These are phyloP conservation scores for Colletotrichum liriopes DNA, from an alignment of 2,329 filamentous ascomycete species.

Conservation along the genomic window DNA sequence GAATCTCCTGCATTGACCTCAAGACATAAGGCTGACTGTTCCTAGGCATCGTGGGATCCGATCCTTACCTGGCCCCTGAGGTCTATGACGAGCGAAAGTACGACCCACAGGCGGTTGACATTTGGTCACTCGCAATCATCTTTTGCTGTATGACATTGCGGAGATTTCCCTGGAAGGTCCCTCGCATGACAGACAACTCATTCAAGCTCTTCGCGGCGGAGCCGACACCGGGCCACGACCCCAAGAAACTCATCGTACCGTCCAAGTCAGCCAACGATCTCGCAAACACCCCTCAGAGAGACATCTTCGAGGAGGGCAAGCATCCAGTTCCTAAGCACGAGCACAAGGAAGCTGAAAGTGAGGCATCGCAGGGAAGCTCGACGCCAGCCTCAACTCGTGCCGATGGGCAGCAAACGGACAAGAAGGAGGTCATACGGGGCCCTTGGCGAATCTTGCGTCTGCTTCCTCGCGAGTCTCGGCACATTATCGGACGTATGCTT, in stretches of 20 bases:
- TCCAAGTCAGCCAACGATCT: conserved; percentile 63
- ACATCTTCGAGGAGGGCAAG: conserved; percentile 55
- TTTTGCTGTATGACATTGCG: conserved; percentile 99
- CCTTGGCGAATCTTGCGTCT: conserved; percentile 92
- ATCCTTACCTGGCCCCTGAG: conserved; percentile 96
- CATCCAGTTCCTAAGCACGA: conserved; percentile 45
- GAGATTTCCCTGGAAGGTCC: conserved; percentile 97
- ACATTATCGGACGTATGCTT: conserved; percentile 94
- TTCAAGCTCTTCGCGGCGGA: conserved; percentile 93
- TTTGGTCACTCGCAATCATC: conserved; percentile 98
- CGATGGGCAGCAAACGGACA: conserved; percentile 57
- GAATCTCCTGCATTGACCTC: conserved; percentile 47
- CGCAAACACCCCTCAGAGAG: conserved; percentile 56
- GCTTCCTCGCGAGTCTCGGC: conserved; percentile 88
- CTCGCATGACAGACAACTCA: conserved; percentile 91
- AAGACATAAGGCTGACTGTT: conserved; percentile 12
- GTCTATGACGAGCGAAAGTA: conserved; percentile 96
- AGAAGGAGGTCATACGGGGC: conserved; percentile 87
- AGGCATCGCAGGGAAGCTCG: conserved; percentile 42
- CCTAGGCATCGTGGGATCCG: conserved; percentile 81
- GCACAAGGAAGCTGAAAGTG: conserved; percentile 37
- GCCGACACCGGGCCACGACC: conserved; percentile 82
- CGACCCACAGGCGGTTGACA: conserved; percentile 93
- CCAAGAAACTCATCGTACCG: conserved; percentile 65
- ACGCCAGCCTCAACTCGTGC: conserved; percentile 28